phyloP scores from a whole-genome alignment of 179 eudicot genomes.

The Gypsophila paniculata region DNA sequence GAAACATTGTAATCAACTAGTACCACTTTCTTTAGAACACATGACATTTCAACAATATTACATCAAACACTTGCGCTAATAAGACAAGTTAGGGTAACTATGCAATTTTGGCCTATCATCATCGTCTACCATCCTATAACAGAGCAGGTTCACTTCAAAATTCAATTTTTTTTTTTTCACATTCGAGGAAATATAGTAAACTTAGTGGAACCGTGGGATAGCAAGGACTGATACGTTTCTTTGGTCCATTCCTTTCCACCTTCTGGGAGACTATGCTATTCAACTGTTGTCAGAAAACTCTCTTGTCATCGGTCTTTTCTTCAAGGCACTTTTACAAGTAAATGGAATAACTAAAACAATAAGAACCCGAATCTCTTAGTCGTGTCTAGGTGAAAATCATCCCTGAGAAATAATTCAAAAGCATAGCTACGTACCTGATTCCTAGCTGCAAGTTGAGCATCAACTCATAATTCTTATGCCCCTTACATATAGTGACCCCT shows the following conservation, averaged over 20 bases:
- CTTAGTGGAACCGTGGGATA: too few species aligned
- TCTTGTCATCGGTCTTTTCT: too few species aligned
- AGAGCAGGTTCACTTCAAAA: too few species aligned
- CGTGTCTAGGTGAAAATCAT: neutral
- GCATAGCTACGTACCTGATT: constrained; percentile 49
- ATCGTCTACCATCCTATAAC: neutral
- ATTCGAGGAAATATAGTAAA: too few species aligned
- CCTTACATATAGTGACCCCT: constrained; percentile 64
- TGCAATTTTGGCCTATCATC: neutral
- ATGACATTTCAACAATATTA: too few species aligned
- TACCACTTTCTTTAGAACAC: neutral
- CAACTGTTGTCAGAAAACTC: too few species aligned
- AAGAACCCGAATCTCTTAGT: too few species aligned
- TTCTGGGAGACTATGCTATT: too few species aligned
- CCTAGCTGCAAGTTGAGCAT: constrained; percentile 92
- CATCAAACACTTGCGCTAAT: neutral
- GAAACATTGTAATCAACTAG: neutral
- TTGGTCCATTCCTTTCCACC: too few species aligned
- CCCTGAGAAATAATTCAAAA: neutral
- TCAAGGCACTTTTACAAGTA: neutral
- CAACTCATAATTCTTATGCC: constrained; percentile 75
- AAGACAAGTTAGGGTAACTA: neutral
- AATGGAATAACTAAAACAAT: neutral
- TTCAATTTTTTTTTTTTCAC: too few species aligned
- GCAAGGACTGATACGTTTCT: too few species aligned